Base-by-base conservation (phyloP, 148 eudicot genomes). In the Fagopyrum tataricum region DNA sequence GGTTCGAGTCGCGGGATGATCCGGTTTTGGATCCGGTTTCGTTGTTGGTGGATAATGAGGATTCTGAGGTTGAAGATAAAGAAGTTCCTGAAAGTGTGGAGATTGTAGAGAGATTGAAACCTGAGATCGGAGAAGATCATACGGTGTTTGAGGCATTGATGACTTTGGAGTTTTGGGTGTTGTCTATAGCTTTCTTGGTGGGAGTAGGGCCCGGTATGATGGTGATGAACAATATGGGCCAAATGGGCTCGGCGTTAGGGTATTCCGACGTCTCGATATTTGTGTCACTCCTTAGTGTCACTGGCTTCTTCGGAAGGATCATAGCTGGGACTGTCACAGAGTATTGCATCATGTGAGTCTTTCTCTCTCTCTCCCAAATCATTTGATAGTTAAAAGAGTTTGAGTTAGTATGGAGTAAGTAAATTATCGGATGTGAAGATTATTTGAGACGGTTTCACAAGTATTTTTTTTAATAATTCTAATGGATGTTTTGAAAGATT, bases 151-250 rank as follows among this genome's bases (percentile, higher is more conserved):
- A 95, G 91, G 90, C 88, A 2, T 68, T 91, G 0, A 82, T 39
- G 82, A 91, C 96, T 0, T 53, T 88, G 24, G 99, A 95, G 72
- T 95, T 95, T 47, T 95, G 99, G 99, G 80, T 95, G 17, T 78
- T 95, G 86, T 91, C 91, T 24, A 75, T 74, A 26, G 90, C 99
- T 13, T 95, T 91, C 73, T 75, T 95, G 48, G 91, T 93, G 26
- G 99, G 99, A 24, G 96, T 95, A 12, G 99, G 99, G 18, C 84
- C 97, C 20, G 99, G 97, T 31, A 64, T 91, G 80, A 83, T 90
- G 41, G 99, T 95, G 84, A 88, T 84, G 87, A 95, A 95, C 72
- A 95, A 95, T 52, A 84, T 91, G 90, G 99, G 96, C 7, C 99
- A 95, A 76, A 95, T 95, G 97, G 99, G 96, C 9, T 48, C 88